These are phyloP conservation scores for Pholiota adiposa DNA, from an alignment of 1,284 basidiomycete species.

Conservation along the genomic window DNA sequence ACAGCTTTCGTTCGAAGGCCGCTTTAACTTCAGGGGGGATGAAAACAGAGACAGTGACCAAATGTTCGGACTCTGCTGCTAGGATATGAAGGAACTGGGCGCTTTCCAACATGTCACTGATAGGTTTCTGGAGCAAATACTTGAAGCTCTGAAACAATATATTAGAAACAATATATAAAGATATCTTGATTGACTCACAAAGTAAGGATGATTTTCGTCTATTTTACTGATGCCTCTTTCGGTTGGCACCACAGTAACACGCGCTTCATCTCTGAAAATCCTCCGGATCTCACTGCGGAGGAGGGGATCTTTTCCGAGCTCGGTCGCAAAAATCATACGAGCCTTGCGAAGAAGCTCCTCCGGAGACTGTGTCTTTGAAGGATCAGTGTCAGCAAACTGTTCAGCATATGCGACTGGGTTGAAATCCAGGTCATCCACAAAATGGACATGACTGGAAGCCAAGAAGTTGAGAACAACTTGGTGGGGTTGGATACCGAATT, in stretches of 20 bases:
- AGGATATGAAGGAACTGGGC: conserved; percentile 93
- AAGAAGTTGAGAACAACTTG: conserved; percentile 84
- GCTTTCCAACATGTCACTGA: conserved; percentile 71
- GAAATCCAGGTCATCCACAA: conserved; percentile 80
- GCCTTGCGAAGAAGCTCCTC: conserved; percentile 77
- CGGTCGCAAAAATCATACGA: conserved; percentile 86
- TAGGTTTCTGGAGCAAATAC: conserved; percentile 86
- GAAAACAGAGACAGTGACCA: conserved; percentile 80
- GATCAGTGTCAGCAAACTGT: conserved; percentile 74
- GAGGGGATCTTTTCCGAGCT: conserved; percentile 92
- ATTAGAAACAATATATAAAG: conserved; percentile 11
- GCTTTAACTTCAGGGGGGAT: conserved; percentile 68
- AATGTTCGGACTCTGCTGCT: conserved; percentile 86
- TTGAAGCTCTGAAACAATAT: conserved; percentile 81
- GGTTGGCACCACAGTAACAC: conserved; percentile 87
- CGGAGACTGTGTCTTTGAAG: conserved; percentile 53
- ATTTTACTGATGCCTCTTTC: conserved; percentile 92
- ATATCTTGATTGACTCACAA: conserved; percentile 60
- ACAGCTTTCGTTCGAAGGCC: conserved; percentile 75
- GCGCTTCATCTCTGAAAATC: conserved; percentile 77
- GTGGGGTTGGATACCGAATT: conserved; percentile 79
- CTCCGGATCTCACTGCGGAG: conserved; percentile 83
- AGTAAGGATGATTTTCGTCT: conserved; percentile 88
- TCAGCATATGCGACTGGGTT: conserved; percentile 77
- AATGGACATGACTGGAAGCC: conserved; percentile 59